Percentiles rank a stretch among this genome's conserved stretches.
Conservation (phyloP, 2,329 filamentous ascomycete genomes). For the Epichloe bromicola region DNA sequence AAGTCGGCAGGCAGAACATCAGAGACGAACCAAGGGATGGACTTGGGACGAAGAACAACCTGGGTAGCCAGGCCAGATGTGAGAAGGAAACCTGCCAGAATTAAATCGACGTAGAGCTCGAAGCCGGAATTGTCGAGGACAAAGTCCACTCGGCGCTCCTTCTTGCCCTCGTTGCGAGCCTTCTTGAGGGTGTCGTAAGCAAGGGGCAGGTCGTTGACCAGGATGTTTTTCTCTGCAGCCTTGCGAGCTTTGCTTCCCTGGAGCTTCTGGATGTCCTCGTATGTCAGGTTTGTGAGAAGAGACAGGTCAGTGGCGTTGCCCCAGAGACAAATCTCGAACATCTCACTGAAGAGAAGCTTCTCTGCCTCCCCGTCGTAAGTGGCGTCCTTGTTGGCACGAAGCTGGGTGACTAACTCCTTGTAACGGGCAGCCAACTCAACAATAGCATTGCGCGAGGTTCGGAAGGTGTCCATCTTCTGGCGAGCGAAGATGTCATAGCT, state of each 20-base stretch:
- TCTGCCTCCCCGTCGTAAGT: slow-evolving; percentile 54
- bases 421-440: slow-evolving; percentile 72
- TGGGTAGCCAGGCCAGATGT: slow-evolving; percentile 73
- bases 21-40: slow-evolving; percentile 95
- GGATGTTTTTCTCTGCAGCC: slow-evolving; percentile 77
- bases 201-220: slow-evolving; percentile 68
- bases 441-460: slow-evolving; percentile 77
- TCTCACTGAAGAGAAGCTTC: slow-evolving; percentile 71
- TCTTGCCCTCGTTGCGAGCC: slow-evolving; percentile 48
- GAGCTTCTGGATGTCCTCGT: slow-evolving; percentile 93
- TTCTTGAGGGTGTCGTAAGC: slow-evolving; percentile 58
- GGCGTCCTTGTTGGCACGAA: slow-evolving; percentile 40
- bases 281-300: slow-evolving; percentile 76
- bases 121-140: slow-evolving; percentile 96
- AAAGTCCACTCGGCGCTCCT: slow-evolving; percentile 74
- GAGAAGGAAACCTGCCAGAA: slow-evolving; percentile 82
- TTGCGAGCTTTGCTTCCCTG: slow-evolving; percentile 83
- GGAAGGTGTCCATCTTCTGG: slow-evolving; percentile 87
- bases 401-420: slow-evolving; percentile 55
- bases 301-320: slow-evolving; percentile 93
- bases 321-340: slow-evolving; percentile 96
- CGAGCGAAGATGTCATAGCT: slow-evolving; percentile 77
- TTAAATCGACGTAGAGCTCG: slow-evolving; percentile 88
- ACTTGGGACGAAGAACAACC: slow-evolving; percentile 84
- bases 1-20: slow-evolving; percentile 87